These are phyloP conservation scores for Onygena corvina DNA, from an alignment of 2,329 filamentous ascomycete species.

Conservation along the genomic window DNA sequence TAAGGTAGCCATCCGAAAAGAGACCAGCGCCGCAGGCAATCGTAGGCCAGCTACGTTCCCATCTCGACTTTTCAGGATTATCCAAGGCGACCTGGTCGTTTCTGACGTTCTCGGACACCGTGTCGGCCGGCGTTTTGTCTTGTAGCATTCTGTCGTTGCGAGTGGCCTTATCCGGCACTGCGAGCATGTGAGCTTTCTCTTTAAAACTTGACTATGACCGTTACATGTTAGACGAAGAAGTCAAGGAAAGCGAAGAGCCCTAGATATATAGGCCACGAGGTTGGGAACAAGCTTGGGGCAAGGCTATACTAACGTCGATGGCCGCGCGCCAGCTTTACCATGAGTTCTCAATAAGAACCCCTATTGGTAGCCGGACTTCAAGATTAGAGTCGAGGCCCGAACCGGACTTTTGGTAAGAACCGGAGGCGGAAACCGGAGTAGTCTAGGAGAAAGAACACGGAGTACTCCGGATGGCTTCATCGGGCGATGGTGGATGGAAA, in stretches of 20 bases:
- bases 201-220: too few species aligned
- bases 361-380: not conserved
- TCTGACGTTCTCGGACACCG: not conserved
- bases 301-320: not conserved
- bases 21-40: constrained; percentile 82
- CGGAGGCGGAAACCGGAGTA: too few species aligned
- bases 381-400: not conserved
- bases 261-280: not conserved
- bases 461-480: too few species aligned
- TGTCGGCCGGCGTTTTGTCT: not conserved
- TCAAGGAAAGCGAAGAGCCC: too few species aligned
- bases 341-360: not conserved
- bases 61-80: constrained; percentile 27
- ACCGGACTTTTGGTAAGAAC: not conserved
- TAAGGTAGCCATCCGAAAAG: constrained; percentile 86
- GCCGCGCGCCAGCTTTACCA: not conserved
- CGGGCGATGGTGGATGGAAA: too few species aligned
- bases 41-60: constrained; percentile 55
- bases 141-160: too few species aligned
- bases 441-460: too few species aligned
- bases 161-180: too few species aligned
- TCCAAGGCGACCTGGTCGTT: constrained; percentile 7
- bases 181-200: too few species aligned
- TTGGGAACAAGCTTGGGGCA: not conserved
- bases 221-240: too few species aligned